Evolutionary conservation across 2,329 filamentous ascomycete species (phyloP).

Genomic region (Cytospora piceicola): DNA sequence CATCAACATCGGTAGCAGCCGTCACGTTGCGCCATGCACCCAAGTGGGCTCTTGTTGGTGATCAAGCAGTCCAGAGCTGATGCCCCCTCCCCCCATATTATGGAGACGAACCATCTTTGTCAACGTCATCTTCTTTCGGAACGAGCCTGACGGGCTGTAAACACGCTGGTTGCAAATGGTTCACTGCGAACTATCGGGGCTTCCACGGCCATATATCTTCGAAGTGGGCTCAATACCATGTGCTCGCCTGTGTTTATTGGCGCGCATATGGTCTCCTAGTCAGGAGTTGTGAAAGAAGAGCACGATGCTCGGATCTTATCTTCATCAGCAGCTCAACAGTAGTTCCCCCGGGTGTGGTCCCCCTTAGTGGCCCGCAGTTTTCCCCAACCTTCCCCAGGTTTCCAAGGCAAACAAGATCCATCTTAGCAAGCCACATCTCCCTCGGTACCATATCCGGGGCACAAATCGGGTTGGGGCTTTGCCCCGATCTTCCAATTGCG

Average conservation of each 20-base stretch:
- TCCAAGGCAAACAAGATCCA: not conserved
- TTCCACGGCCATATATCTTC: not conserved
- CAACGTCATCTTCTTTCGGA: not conserved
- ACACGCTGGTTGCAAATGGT: not conserved
- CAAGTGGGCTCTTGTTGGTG: not conserved
- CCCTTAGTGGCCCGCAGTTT: not conserved
- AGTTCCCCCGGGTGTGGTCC: too few relatives aligned
- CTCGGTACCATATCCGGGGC: not conserved
- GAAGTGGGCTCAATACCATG: not conserved
- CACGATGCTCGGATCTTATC: not conserved
- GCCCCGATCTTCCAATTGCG: not conserved
- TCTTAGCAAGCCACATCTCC: not conserved
- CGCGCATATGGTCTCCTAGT: not conserved
- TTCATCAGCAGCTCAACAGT: too few relatives aligned
- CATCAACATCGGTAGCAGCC: not conserved
- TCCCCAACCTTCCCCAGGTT: not conserved
- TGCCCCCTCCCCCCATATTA: not conserved
- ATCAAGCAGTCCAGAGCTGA: not conserved
- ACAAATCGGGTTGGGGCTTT: not conserved
- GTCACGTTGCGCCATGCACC: not conserved
- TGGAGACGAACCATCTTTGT: not conserved
- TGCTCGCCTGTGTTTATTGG: not conserved
- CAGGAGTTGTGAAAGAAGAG: not conserved
- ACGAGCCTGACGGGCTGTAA: not conserved
- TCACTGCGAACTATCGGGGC: not conserved